These are phyloP conservation scores for Hyphopichia burtonii DNA, from an alignment of 1,139 yeast species.

Conservation along the genomic window DNA sequence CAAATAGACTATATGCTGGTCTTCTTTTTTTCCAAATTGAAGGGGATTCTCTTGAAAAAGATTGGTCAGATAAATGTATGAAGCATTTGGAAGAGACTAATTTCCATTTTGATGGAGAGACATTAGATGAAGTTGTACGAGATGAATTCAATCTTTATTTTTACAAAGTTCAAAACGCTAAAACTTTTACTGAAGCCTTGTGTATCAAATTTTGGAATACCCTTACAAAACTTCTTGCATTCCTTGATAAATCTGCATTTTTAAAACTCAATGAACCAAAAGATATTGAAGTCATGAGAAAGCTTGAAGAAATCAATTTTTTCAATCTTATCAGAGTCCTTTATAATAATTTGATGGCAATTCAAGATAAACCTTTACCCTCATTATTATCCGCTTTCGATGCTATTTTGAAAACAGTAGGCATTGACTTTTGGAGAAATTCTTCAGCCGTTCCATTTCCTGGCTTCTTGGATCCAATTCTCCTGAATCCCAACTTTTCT, in stretches of 20 bases:
- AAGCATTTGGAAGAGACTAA: constrained; percentile 14
- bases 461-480: constrained; percentile 54
- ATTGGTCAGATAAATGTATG: constrained; percentile 44
- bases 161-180: constrained; percentile 52
- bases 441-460: constrained; percentile 52
- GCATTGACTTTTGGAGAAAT: constrained; percentile 48
- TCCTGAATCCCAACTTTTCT: constrained; percentile 37
- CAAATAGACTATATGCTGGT: constrained; percentile 40
- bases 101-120: constrained; percentile 9
- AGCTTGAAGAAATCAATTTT: constrained; percentile 35
- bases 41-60: constrained; percentile 43
- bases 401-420: constrained; percentile 38
- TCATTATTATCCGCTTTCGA: constrained; percentile 48
- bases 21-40: constrained; percentile 51
- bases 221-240: constrained; percentile 37
- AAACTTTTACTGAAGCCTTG: constrained; percentile 38
- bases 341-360: constrained; percentile 50
- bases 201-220: constrained; percentile 57
- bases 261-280: constrained; percentile 41
- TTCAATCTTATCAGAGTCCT: constrained; percentile 47
- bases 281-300: constrained; percentile 43
- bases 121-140: constrained; percentile 35
- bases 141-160: constrained; percentile 57
- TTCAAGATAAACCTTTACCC: constrained; percentile 54
- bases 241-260: constrained; percentile 41